phyloP scores from a whole-genome alignment of 768 basidiomycete species.

The Boletus subcaerulescens region DNA sequence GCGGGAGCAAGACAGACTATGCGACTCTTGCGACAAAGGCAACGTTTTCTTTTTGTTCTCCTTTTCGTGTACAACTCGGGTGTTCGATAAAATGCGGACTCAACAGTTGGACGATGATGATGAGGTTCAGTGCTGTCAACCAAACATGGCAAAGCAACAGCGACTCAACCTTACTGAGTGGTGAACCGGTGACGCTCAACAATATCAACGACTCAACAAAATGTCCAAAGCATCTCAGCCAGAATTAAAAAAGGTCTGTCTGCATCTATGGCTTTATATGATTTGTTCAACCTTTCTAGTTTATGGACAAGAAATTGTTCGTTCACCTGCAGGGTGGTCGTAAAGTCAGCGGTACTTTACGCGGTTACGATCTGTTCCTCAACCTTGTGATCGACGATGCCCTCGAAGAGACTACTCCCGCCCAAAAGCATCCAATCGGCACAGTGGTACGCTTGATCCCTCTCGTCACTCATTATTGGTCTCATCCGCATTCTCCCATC shows the following conservation, averaged over 20 bases:
- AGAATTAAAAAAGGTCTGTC: constrained; percentile 93
- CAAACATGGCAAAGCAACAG: constrained; percentile 35
- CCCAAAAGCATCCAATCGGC: constrained; percentile 87
- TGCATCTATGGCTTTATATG: background rate
- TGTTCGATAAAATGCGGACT: background rate
- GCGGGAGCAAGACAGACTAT: constrained; percentile 12
- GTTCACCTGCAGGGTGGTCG: constrained; percentile 92
- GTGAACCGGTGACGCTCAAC: background rate
- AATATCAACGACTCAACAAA: constrained; percentile 16
- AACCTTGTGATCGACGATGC: constrained; percentile 98
- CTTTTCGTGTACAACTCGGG: background rate
- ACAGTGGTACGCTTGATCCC: constrained; percentile 70
- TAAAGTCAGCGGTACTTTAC: constrained; percentile 90
- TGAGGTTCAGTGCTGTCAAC: constrained; percentile 3
- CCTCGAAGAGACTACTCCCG: constrained; percentile 84
- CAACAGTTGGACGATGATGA: background rate
- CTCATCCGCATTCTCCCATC: constrained; percentile 1
- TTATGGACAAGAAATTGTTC: constrained; percentile 98
- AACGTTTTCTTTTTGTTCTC: background rate
- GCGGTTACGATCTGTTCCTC: constrained; percentile 98
- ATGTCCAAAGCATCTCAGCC: constrained; percentile 97
- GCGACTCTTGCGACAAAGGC: background rate
- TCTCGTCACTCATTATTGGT: background rate
- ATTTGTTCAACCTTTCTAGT: constrained; percentile 44
- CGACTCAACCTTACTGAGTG: background rate